These are phyloP conservation scores for Diutina pseudorugosa DNA, from an alignment of 1,139 yeast species.

Conservation along the genomic window DNA sequence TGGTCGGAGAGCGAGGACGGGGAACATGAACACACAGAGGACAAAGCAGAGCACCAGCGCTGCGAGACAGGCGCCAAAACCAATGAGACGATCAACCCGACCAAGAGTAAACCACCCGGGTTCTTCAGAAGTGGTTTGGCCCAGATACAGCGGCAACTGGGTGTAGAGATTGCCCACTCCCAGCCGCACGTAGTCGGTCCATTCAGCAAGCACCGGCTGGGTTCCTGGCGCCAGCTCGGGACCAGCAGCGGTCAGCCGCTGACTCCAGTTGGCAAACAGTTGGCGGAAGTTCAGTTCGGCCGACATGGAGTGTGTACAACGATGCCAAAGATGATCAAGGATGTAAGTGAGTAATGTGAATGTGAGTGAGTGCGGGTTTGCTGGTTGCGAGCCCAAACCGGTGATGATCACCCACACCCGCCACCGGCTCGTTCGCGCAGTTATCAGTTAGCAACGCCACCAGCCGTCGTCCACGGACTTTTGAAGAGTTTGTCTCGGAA, in stretches of 20 bases:
- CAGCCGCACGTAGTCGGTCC: constrained; percentile 33
- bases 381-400: not conserved
- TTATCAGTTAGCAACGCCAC: not conserved
- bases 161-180: constrained; percentile 31
- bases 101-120: constrained; percentile 52
- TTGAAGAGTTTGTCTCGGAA: too few relatives aligned
- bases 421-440: not conserved
- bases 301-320: too few relatives aligned
- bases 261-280: constrained; percentile 31
- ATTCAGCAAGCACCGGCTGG: constrained; percentile 18
- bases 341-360: too few relatives aligned
- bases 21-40: constrained; percentile 76
- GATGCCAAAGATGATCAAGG: too few relatives aligned
- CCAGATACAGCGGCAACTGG: constrained; percentile 26
- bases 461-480: not conserved
- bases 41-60: constrained; percentile 75
- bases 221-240: constrained; percentile 4
- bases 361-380: not conserved
- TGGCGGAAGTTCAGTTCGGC: constrained; percentile 32
- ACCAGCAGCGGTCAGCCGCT: constrained; percentile 9
- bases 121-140: constrained; percentile 18
- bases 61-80: constrained; percentile 64
- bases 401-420: not conserved
- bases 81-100: constrained; percentile 67
- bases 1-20: constrained; percentile 82